Conservation (phyloP, 2,329 filamentous ascomycete genomes). For the Fusarium albidum region DNA sequence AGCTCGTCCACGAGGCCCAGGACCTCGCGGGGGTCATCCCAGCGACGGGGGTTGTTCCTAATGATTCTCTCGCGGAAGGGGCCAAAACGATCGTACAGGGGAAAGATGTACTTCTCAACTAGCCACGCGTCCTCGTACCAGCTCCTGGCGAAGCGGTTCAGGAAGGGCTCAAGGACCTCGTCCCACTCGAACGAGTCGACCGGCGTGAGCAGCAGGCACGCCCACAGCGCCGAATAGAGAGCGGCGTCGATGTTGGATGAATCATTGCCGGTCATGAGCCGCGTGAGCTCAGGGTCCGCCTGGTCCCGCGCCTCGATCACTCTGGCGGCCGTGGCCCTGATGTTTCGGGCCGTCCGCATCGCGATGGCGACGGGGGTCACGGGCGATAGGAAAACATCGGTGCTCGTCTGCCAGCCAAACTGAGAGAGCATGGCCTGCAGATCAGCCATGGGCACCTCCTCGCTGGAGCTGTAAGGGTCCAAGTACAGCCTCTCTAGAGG, state of each 20-base stretch:
- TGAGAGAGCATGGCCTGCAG: constrained; percentile 67
- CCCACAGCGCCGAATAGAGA: constrained; percentile 79
- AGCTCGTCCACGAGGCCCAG: constrained; percentile 51
- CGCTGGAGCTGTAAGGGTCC: constrained; percentile 77
- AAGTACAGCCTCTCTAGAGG: constrained; percentile 71
- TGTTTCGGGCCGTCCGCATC: constrained; percentile 77
- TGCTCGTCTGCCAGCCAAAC: constrained; percentile 52
- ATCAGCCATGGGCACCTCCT: constrained; percentile 69
- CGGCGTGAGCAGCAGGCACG: constrained; percentile 64
- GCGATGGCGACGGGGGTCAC: constrained; percentile 74
- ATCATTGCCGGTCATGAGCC: constrained; percentile 47
- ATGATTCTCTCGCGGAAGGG: constrained; percentile 40
- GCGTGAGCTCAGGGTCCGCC: constrained; percentile 41
- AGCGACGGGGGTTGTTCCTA: constrained; percentile 37
- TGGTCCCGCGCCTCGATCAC: constrained; percentile 41
- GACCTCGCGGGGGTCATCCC: constrained; percentile 43
- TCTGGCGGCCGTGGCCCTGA: constrained; percentile 70
- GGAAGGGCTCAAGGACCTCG: constrained; percentile 70
- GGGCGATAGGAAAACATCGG: constrained; percentile 66
- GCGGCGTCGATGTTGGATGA: constrained; percentile 61
- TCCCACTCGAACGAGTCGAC: constrained; percentile 61
- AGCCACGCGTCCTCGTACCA: constrained; percentile 74
- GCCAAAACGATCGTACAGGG: constrained; percentile 62
- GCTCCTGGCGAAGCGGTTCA: constrained; percentile 52
- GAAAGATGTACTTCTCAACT: constrained; percentile 70